phyloP scores from a whole-genome alignment of 73 alveolate species.

The Halteria grandinella region DNA sequence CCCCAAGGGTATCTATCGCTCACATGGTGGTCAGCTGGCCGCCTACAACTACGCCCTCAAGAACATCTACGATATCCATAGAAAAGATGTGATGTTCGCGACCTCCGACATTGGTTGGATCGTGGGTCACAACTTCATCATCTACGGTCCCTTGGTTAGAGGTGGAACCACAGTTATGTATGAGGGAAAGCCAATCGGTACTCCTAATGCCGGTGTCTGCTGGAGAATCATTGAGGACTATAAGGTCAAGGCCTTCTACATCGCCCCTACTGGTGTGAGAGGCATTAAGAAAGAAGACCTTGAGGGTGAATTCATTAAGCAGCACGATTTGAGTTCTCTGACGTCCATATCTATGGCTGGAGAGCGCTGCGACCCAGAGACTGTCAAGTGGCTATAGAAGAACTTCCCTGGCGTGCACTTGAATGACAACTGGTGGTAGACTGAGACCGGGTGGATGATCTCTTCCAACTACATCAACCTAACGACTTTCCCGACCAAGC shows the following conservation, averaged over 20 bases:
- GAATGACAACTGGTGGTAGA: conserved; percentile 79
- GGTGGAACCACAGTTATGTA: conserved; percentile 62
- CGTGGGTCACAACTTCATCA: conserved; percentile 71
- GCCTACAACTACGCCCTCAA: conserved; percentile 62
- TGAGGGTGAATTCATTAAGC: conserved; percentile 40
- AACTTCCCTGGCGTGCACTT: conserved; percentile 22
- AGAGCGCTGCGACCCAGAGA: conserved; percentile 75
- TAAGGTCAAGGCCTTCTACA: conserved; percentile 51
- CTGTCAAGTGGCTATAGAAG: conserved; percentile 57
- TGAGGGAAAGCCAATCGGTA: conserved; percentile 76
- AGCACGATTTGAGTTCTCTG: conserved; percentile 24
- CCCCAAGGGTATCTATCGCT: conserved; percentile 69
- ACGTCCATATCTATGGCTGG: conserved; percentile 66
- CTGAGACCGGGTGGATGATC: conserved; percentile 69
- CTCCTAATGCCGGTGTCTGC: conserved; percentile 64
- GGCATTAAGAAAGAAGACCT: conserved; percentile 70
- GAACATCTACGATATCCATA: conserved; percentile 50
- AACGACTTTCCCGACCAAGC: conserved; percentile 41
- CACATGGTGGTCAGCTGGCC: conserved; percentile 56
- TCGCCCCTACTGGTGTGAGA: conserved; percentile 74
- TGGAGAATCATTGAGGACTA: conserved; percentile 66
- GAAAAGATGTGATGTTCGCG: conserved; percentile 58
- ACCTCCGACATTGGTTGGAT: conserved; percentile 75
- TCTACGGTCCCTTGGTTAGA: conserved; percentile 62
- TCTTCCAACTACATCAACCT: conserved; percentile 54